A percentile compares a stretch with the other conserved stretches of the same genome.
These are phyloP conservation scores for Maudiozyma saulgeensis DNA, from an alignment of 805 yeast genomes.

Conservation along the genomic window DNA sequence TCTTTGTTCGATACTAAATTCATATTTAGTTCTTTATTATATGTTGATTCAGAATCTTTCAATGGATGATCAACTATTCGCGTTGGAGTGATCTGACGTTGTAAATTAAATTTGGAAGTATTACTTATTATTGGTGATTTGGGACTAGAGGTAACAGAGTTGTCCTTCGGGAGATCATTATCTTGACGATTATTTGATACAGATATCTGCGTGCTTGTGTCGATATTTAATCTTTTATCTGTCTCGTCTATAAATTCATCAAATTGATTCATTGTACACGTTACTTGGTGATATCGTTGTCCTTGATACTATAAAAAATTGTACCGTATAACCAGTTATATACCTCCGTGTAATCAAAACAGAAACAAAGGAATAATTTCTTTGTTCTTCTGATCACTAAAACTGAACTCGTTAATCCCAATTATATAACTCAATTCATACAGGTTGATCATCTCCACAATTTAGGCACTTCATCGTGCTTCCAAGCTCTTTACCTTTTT, in stretches of 20 bases:
- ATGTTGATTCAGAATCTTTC: background rate
- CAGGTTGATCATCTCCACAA: no score
- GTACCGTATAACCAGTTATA: no score
- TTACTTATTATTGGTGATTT: slow-evolving; percentile 4
- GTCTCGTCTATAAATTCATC: slow-evolving; percentile 31
- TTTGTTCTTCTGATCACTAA: no score
- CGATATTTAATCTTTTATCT: slow-evolving; percentile 28
- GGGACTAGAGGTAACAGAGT: slow-evolving; percentile 1
- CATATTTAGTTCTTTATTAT: background rate
- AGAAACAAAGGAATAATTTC: no score
- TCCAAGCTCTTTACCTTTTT: background rate
- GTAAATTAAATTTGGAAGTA: slow-evolving; percentile 4
- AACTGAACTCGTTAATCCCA: no score
- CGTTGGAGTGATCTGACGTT: slow-evolving; percentile 15
- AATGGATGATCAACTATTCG: slow-evolving; percentile 12
- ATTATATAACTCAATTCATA: no score
- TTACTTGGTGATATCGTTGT: background rate
- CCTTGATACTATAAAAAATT: background rate
- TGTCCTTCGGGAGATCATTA: background rate
- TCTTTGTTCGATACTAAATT: background rate
- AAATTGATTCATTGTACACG: slow-evolving; percentile 22
- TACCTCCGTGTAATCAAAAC: no score
- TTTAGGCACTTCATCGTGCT: no score
- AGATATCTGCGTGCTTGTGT: slow-evolving; percentile 28
- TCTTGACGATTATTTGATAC: background rate